These are phyloP conservation scores for Trypanosoma platydactyli DNA, from an alignment of 208 protist genomes.

Conservation along the genomic window DNA sequence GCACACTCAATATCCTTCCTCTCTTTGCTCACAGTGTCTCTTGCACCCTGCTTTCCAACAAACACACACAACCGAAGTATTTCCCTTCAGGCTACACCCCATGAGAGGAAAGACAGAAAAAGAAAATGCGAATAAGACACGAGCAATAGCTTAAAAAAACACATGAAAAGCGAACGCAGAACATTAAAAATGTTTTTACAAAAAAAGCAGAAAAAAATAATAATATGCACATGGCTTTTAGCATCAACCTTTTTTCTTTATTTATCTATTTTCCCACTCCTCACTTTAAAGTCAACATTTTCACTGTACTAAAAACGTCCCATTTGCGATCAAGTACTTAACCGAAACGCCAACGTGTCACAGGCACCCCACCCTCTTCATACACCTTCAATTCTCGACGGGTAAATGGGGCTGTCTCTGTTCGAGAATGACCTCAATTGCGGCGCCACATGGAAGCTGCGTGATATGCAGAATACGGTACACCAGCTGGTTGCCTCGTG, in stretches of 20 bases:
- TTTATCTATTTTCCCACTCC: not conserved
- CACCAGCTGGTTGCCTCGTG: not conserved
- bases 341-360: no score
- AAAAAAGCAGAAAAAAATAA: no score
- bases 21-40: no score
- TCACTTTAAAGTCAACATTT: no score
- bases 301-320: no score
- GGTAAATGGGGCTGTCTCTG: slow-evolving; percentile 2
- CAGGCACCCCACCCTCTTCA: no score
- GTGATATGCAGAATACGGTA: slow-evolving; percentile 23
- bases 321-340: no score
- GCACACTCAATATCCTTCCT: no score
- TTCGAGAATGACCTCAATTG: slow-evolving; percentile 25
- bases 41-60: no score
- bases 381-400: not conserved
- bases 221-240: not conserved
- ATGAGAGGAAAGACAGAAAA: slow-evolving; percentile 5
- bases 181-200: no score
- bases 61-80: not conserved
- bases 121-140: not conserved
- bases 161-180: no score
- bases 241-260: not conserved
- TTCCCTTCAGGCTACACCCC: not conserved
- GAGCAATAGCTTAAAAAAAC: slow-evolving; percentile 5
- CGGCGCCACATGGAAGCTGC: slow-evolving; percentile 11